These are phyloP conservation scores for Gynandropsis gynandra DNA, from an alignment of 345 rosid genomes.

Conservation along the genomic window DNA sequence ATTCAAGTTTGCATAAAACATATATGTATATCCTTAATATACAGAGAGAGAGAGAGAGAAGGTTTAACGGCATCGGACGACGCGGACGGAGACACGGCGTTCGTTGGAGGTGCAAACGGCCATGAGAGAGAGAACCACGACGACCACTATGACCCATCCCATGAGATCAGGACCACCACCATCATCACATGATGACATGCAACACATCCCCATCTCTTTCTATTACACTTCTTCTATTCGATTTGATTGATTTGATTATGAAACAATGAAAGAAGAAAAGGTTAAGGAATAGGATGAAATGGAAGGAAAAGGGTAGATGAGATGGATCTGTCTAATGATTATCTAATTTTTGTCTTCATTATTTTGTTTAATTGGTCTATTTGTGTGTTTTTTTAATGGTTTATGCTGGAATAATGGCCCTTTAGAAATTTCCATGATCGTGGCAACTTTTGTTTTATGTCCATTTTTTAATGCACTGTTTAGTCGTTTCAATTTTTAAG, in stretches of 20 bases:
- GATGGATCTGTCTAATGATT: conserved; percentile 17
- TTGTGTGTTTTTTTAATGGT: conserved; percentile 1
- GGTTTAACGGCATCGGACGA: conserved; percentile 25
- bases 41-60: not conserved
- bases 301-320: conserved; percentile 16
- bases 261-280: no score
- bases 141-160: conserved; percentile 21
- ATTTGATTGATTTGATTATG: no score
- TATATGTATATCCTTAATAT: not conserved
- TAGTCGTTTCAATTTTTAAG: no score
- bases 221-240: not conserved
- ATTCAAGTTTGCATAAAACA: no score
- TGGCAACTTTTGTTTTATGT: not conserved
- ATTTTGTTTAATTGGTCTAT: conserved; percentile 17
- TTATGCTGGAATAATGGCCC: no score
- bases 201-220: conserved; percentile 32
- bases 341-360: not conserved
- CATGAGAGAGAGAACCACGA: conserved; percentile 35
- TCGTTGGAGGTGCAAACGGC: conserved; percentile 31
- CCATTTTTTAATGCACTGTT: no score
- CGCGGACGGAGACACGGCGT: conserved; percentile 22
- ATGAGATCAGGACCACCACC: conserved; percentile 21
- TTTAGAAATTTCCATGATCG: not conserved
- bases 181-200: conserved; percentile 25
- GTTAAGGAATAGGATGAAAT: not conserved